Evolutionary conservation across 2,329 filamentous ascomycete species (phyloP).

Genomic region (Penicillium sclerotiorum): DNA sequence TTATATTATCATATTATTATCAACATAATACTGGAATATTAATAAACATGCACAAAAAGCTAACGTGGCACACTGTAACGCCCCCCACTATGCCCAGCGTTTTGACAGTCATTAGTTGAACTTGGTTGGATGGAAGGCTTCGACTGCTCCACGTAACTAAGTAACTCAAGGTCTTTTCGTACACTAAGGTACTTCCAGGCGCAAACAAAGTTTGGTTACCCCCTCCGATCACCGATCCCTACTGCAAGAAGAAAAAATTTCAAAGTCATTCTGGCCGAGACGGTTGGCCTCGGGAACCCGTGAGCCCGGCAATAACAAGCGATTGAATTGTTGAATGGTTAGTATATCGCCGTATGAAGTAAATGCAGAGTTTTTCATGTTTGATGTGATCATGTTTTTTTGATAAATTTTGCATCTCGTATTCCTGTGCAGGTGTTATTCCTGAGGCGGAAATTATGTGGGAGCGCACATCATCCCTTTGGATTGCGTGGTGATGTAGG

Average conservation of each 20-base stretch:
- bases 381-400: neutral
- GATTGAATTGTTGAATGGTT: slow-evolving; percentile 10
- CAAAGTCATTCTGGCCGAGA: slow-evolving; percentile 11
- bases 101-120: slow-evolving; percentile 14
- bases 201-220: slow-evolving; percentile 17
- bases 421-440: no score
- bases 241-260: slow-evolving; percentile 14
- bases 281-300: slow-evolving; percentile 18
- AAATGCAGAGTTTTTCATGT: no score
- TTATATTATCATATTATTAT: no score
- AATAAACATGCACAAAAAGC: neutral
- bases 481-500: neutral
- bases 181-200: neutral
- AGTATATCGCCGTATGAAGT: no score
- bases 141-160: neutral
- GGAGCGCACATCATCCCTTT: no score
- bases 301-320: slow-evolving; percentile 19
- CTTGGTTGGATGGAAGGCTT: slow-evolving; percentile 16
- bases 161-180: no score
- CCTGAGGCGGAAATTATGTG: neutral
- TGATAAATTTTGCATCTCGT: no score
- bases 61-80: slow-evolving; percentile 10
- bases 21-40: no score
- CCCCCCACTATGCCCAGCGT: slow-evolving; percentile 17
- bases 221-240: slow-evolving; percentile 21